These are phyloP conservation scores for Luffa aegyptiaca DNA, from an alignment of 306 rosid species.

Conservation along the genomic window DNA sequence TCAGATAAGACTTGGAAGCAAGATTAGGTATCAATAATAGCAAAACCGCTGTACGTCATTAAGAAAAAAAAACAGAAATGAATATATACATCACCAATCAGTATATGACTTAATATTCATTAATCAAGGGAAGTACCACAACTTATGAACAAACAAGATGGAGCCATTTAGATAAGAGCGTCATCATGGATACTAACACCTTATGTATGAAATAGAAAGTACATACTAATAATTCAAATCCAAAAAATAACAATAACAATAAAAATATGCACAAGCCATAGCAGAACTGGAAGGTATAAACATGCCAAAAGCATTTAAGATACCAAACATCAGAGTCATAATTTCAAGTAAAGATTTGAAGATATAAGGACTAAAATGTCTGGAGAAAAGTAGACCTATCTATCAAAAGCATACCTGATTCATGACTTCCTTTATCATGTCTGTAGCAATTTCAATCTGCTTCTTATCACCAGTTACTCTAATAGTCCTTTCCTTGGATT, in stretches of 20 bases:
- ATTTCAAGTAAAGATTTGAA: not conserved
- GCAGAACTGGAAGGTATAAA: not conserved
- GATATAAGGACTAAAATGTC: not conserved
- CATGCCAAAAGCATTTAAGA: not conserved
- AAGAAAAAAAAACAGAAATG: not conserved
- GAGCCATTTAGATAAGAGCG: not conserved
- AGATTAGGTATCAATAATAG: not conserved
- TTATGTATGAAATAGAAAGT: not conserved
- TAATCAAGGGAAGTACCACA: not conserved
- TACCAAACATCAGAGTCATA: not conserved
- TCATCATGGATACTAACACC: not conserved
- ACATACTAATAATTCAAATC: not conserved
- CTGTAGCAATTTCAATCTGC: slow-evolving; percentile 80
- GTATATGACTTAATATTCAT: not conserved
- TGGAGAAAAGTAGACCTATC: slow-evolving; percentile 2
- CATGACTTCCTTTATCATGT: slow-evolving; percentile 89
- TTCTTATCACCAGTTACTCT: slow-evolving; percentile 85
- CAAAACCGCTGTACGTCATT: not conserved
- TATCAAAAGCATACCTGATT: slow-evolving; percentile 60
- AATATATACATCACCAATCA: not conserved
- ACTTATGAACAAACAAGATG: not conserved
- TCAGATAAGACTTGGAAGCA: not conserved
- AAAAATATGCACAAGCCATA: not conserved
- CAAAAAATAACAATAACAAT: not conserved
- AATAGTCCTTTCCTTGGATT: slow-evolving; percentile 83